Conservation (phyloP, 2,329 filamentous ascomycete genomes). For the Alternaria postmessia region DNA sequence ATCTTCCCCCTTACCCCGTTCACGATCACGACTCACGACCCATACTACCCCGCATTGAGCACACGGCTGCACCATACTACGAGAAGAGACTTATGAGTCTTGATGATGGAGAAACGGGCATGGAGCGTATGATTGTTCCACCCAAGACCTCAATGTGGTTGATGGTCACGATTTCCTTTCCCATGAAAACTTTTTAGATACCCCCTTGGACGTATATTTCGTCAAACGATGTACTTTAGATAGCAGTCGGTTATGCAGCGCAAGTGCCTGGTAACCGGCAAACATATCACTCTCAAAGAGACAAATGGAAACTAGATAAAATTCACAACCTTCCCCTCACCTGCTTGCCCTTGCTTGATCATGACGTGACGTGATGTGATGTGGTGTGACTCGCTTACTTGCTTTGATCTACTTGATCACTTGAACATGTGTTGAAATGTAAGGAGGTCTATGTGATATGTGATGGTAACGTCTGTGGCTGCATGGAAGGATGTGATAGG, state of each 20-base stretch:
- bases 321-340: not conserved
- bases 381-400: not conserved
- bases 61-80: not conserved
- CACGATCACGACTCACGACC: constrained; percentile 1
- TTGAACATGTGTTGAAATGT: not conserved
- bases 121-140: not conserved
- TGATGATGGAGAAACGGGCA: not conserved
- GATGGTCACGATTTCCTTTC: not conserved
- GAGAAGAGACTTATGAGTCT: not conserved
- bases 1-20: not conserved
- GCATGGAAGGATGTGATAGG: not conserved
- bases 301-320: not conserved
- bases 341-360: not conserved
- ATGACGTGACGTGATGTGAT: not conserved
- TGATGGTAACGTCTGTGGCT: not conserved
- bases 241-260: not conserved
- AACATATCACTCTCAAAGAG: not conserved
- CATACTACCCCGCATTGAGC: not conserved
- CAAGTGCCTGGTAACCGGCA: not conserved
- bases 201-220: not conserved
- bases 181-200: not conserved
- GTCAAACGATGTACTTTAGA: not conserved
- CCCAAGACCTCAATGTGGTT: not conserved
- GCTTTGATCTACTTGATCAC: not conserved
- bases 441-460: not conserved